These are phyloP conservation scores for Lactarius hengduanensis DNA, from an alignment of 768 basidiomycete genomes.

Conservation along the genomic window DNA sequence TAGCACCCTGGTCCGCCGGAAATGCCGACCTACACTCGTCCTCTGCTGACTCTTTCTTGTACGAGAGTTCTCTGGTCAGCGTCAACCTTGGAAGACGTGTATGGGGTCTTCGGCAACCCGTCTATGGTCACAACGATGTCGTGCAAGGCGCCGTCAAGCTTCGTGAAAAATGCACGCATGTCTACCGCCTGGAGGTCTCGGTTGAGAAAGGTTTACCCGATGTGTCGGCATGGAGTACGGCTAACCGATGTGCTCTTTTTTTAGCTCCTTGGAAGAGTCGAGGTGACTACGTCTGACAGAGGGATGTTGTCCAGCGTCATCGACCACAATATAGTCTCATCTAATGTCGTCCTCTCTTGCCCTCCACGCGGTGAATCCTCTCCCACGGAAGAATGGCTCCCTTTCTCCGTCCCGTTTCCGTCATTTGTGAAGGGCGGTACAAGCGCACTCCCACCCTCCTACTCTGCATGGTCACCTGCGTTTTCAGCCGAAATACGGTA, in stretches of 20 bases:
- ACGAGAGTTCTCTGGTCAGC: constrained; percentile 41
- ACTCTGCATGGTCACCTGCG: constrained; percentile 35
- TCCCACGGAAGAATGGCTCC: constrained; percentile 19
- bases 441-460: constrained; percentile 42
- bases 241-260: constrained; percentile 7
- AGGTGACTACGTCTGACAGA: constrained; percentile 36
- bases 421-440: constrained; percentile 34
- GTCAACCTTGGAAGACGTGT: constrained; percentile 43
- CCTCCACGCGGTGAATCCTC: constrained; percentile 16
- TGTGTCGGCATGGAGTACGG: background rate
- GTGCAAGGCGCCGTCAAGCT: constrained; percentile 44
- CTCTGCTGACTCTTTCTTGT: constrained; percentile 27
- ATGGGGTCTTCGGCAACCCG: constrained; percentile 41
- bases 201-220: constrained; percentile 32
- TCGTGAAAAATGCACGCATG: constrained; percentile 37
- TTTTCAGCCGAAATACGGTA: constrained; percentile 39
- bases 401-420: constrained; percentile 44
- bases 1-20: background rate
- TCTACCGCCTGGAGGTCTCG: constrained; percentile 40
- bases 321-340: constrained; percentile 14
- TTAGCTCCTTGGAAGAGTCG: constrained; percentile 42
- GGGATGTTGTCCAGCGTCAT: constrained; percentile 27
- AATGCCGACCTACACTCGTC: constrained; percentile 10
- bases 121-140: constrained; percentile 43
- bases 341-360: constrained; percentile 11